Percentiles rank a stretch among this genome's conserved stretches.
Evolutionary conservation across 2,329 filamentous ascomycete species (phyloP).

Genomic region (Chrysoporthe austroafricana): DNA sequence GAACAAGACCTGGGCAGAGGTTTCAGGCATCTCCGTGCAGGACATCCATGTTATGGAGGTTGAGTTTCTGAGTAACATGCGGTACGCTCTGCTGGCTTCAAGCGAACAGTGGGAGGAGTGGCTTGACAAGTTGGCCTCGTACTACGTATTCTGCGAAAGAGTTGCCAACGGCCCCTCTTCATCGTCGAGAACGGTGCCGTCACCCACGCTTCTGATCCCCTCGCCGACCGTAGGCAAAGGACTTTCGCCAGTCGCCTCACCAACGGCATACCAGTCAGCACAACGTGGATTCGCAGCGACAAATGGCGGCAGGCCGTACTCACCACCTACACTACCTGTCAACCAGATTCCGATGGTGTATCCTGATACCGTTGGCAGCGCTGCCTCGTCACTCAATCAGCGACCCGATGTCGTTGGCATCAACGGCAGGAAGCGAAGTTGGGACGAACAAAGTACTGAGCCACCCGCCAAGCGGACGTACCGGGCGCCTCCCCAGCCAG

Average conservation of each 20-base stretch:
- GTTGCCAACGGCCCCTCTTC: slow-evolving; percentile 51
- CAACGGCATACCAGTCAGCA: slow-evolving; percentile 47
- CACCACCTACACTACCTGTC: slow-evolving; percentile 39
- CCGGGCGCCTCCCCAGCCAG: slow-evolving; percentile 36
- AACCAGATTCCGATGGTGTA: slow-evolving; percentile 39
- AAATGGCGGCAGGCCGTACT: slow-evolving; percentile 36
- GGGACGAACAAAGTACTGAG: slow-evolving; percentile 54
- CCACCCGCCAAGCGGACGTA: slow-evolving; percentile 58
- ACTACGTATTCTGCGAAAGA: slow-evolving; percentile 80
- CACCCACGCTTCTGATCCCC: slow-evolving; percentile 45
- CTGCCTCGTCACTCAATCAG: slow-evolving; percentile 50
- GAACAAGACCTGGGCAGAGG: slow-evolving; percentile 99
- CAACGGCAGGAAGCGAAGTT: slow-evolving; percentile 53
- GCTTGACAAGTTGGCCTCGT: slow-evolving; percentile 81
- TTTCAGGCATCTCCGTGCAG: slow-evolving; percentile 88
- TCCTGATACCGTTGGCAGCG: slow-evolving; percentile 13
- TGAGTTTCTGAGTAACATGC: slow-evolving; percentile 98
- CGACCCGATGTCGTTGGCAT: slow-evolving; percentile 45
- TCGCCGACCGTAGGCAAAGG: slow-evolving; percentile 44
- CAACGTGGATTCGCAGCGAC: slow-evolving; percentile 32
- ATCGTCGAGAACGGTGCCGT: slow-evolving; percentile 51
- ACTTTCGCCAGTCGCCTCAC: slow-evolving; percentile 55
- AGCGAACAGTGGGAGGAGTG: slow-evolving; percentile 85
- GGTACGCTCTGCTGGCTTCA: slow-evolving; percentile 88
- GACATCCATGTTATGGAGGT: slow-evolving; percentile 99